phyloP scores from a whole-genome alignment of 164 flowering plant species.

The Macadamia tetraphylla region DNA sequence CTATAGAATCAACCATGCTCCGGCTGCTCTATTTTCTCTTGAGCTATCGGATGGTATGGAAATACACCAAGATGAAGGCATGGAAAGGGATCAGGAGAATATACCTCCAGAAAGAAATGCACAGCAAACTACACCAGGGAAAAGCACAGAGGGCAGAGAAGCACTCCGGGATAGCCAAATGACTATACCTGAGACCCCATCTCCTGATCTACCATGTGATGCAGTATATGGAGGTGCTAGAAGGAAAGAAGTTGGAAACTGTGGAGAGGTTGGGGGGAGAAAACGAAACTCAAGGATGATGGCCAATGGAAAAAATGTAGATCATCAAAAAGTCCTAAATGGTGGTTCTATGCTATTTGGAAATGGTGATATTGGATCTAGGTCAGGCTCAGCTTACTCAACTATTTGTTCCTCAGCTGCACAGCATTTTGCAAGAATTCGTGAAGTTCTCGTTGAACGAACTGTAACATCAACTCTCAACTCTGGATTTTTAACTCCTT shows the following conservation, averaged over 20 bases:
- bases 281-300: conserved; percentile 57
- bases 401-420: conserved; percentile 84
- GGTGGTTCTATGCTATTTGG: conserved; percentile 48
- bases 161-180: conserved; percentile 66
- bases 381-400: conserved; percentile 70
- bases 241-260: conserved; percentile 57
- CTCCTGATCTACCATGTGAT: conserved; percentile 88
- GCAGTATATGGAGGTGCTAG: conserved; percentile 33
- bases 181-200: conserved; percentile 97
- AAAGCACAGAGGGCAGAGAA: conserved; percentile 46
- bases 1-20: conserved; percentile 35
- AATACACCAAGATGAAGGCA: conserved; percentile 24
- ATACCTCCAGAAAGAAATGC: conserved; percentile 56
- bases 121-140: conserved; percentile 77
- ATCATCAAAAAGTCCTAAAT: conserved; percentile 34
- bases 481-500: conserved; percentile 88
- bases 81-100: conserved; percentile 60
- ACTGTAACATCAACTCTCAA: conserved; percentile 81
- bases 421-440: conserved; percentile 86
- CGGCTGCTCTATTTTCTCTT: conserved; percentile 39
- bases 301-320: conserved; percentile 37
- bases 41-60: conserved; percentile 58
- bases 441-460: conserved; percentile 88
- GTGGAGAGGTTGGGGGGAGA: conserved; percentile 54
- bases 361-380: conserved; percentile 37